Evolutionary conservation across 1,139 yeast species (phyloP).

Genomic region (Debaryomyces sp.): DNA sequence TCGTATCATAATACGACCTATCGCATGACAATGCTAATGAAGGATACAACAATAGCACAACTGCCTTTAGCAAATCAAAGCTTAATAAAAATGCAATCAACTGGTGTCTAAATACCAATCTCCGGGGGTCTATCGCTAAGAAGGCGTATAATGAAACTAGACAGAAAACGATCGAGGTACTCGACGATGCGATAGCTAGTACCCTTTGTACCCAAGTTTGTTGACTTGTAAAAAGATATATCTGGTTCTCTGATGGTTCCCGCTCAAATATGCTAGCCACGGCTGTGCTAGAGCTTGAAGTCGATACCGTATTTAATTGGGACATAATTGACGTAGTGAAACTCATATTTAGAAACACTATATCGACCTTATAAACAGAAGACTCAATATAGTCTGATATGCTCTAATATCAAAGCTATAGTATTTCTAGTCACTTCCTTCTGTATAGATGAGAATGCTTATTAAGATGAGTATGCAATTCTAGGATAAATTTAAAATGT

Average conservation of each 20-base stretch:
- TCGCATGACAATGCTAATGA: slow-evolving; percentile 53
- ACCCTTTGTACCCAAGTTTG: slow-evolving; percentile 43
- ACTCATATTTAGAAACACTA: background rate
- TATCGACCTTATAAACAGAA: background rate
- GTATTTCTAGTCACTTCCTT: background rate
- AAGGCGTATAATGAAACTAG: slow-evolving; percentile 54
- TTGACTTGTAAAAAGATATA: slow-evolving; percentile 25
- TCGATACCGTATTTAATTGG: background rate
- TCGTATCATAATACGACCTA: slow-evolving; percentile 52
- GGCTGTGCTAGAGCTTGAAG: background rate
- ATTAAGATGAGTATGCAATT: background rate
- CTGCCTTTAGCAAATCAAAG: slow-evolving; percentile 76
- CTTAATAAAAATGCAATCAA: slow-evolving; percentile 65
- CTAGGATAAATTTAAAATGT: background rate
- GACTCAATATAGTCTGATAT: background rate
- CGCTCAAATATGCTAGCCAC: background rate
- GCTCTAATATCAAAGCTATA: background rate
- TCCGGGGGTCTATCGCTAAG: slow-evolving; percentile 61
- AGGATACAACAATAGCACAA: slow-evolving; percentile 71
- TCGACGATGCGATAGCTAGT: slow-evolving; percentile 59
- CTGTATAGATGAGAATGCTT: background rate
- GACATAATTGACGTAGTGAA: background rate
- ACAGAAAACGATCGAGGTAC: slow-evolving; percentile 59
- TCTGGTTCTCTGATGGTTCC: slow-evolving; percentile 19
- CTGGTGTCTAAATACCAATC: slow-evolving; percentile 69